phyloP scores from a whole-genome alignment of 495 filamentous ascomycete species.

The Bathelium albidoporum region DNA sequence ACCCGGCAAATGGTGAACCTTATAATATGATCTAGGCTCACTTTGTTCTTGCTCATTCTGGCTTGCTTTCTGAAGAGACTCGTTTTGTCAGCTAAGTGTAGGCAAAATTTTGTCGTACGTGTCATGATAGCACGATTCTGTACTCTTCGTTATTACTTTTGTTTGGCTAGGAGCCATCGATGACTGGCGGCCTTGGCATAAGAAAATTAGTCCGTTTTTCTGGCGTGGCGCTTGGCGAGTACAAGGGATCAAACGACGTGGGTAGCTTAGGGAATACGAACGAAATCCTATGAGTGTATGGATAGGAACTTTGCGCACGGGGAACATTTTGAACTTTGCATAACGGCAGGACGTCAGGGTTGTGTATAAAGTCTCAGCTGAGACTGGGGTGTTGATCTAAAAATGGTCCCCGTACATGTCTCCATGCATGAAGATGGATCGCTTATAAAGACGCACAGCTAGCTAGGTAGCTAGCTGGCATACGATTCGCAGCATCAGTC shows the following conservation, averaged over 20 bases:
- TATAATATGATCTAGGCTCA: background rate
- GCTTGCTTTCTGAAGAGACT: too few species aligned
- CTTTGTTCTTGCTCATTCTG: background rate
- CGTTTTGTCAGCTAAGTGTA: too few species aligned
- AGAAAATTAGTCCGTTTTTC: background rate
- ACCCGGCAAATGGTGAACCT: background rate
- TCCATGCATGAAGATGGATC: too few species aligned
- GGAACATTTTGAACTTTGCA: background rate
- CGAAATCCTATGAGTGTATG: too few species aligned
- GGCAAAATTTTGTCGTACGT: too few species aligned
- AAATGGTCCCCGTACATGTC: background rate
- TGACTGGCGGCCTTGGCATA: background rate
- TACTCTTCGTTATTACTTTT: background rate
- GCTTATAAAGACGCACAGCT: too few species aligned
- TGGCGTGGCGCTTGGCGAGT: background rate
- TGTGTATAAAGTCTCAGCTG: background rate
- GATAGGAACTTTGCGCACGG: too few species aligned
- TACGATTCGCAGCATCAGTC: background rate
- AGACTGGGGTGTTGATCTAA: background rate
- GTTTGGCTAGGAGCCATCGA: background rate
- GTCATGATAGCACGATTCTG: background rate
- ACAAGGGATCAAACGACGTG: background rate
- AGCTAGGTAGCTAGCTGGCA: too few species aligned
- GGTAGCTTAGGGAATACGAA: background rate
- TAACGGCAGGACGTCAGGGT: background rate